Evolutionary conservation across 768 basidiomycete genomes (phyloP), one percentile per base, ranked within the genome.

Genomic region (Suillus subluteus): DNA sequence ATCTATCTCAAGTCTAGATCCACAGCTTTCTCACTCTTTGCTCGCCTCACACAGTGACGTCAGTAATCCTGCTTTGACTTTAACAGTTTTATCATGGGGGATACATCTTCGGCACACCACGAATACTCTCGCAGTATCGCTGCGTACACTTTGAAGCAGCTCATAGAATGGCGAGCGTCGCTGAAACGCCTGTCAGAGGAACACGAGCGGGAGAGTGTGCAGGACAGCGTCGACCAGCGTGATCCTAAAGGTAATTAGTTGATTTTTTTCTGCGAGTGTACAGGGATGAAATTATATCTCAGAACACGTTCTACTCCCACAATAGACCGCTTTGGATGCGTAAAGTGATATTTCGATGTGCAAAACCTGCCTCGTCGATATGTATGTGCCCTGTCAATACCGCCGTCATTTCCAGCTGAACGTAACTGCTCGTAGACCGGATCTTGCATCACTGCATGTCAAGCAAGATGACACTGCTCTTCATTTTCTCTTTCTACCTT

Each of bases 71-170:
- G 9, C 40, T 40, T 26, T 13, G 0, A 30, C 58, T 30, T 32
- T 3, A 16, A 40, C 23, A 58, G 13, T 23, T 18, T 40, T 18
- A 26, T 21, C 18, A 61, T 61, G 59, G 11, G 11, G 18, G 23
- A 44, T 21, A 5, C 41, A 61, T 61, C 59, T 30, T 30, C 21
- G 11, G 23, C 3, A 61, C 41, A 21, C 18, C 59, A 12, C 26
- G 59, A 61, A 12, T 61, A 61, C 59, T 61, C 59, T 61, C 59
- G 40, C 41, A 23, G 30, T 32, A 61, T 61, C 3, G 41, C 59
- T 43, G 26, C 41, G 1, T 1, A 61, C 15, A 61, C 59, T 43
- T 30, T 61, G 41, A 61, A 32, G 59, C 59, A 61, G 41, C 59
- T 61, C 40, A 21, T 43, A 13, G 9, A 61, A 18, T 61, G 40